Percentiles rank a stretch among this genome's conserved stretches.
These are phyloP conservation scores for Solanum appendiculatum DNA, from an alignment of 257 asterid genomes.

Conservation along the genomic window DNA sequence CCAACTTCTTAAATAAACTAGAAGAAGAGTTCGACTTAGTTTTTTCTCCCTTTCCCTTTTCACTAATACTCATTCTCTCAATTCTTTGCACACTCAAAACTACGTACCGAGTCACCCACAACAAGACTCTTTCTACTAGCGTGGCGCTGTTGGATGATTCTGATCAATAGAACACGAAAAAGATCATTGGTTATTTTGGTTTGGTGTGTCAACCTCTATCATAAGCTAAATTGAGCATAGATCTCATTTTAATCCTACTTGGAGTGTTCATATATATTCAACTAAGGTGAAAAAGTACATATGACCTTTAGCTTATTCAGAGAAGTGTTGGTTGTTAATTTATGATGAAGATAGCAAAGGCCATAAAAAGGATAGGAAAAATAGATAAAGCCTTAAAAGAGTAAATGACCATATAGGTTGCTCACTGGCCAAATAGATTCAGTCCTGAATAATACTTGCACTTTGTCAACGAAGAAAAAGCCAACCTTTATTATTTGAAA, in stretches of 20 bases:
- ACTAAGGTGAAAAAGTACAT: not conserved
- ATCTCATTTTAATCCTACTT: not conserved
- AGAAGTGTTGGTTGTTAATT: not conserved
- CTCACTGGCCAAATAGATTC: not conserved
- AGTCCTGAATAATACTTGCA: not conserved
- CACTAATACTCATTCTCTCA: no score
- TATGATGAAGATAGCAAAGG: not conserved
- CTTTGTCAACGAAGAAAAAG: not conserved
- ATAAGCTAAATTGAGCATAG: slow-evolving; percentile 6
- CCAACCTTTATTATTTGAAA: not conserved
- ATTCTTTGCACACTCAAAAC: not conserved
- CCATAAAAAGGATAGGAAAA: not conserved
- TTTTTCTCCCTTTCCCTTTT: no score
- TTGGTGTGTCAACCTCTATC: slow-evolving; percentile 18
- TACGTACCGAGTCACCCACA: not conserved
- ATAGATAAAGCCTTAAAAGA: not conserved
- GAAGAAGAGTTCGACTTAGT: no score
- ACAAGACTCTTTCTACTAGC: not conserved
- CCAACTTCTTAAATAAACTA: no score
- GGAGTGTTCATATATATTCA: slow-evolving; percentile 2
- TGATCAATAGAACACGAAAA: not conserved
- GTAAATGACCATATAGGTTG: not conserved
- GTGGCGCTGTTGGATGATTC: not conserved
- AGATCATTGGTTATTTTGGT: not conserved
- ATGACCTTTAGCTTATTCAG: not conserved